A percentile compares a stretch with the other conserved stretches of the same genome.
Conservation (phyloP, 2,329 filamentous ascomycete species). For the Aspergillus pseudotamarii region DNA sequence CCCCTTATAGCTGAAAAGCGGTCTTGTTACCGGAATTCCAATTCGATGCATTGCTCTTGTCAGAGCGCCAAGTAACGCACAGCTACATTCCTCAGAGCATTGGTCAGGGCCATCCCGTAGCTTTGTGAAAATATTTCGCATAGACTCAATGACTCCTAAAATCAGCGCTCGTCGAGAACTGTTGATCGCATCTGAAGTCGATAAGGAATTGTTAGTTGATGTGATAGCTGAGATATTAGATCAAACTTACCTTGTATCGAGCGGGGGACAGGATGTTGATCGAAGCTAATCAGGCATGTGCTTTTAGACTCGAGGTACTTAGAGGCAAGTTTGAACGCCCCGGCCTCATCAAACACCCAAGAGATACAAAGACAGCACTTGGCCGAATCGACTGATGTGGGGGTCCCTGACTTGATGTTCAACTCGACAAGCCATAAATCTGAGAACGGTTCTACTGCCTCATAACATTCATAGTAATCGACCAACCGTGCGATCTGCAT, state of each 20-base stretch:
- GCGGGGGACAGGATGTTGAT: fast-evolving
- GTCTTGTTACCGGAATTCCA: not conserved
- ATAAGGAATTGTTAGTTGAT: not conserved
- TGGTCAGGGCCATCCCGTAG: not conserved
- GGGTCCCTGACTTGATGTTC: too few relatives aligned
- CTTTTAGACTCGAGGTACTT: not conserved
- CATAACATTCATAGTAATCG: not conserved
- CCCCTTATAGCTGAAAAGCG: not conserved
- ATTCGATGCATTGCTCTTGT: not conserved
- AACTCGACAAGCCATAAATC: not conserved
- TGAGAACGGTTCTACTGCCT: not conserved
- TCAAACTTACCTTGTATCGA: not conserved
- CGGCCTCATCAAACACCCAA: not conserved
- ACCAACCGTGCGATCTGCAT: not conserved
- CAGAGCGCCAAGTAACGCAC: not conserved
- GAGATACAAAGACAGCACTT: too few relatives aligned
- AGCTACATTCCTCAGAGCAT: not conserved
- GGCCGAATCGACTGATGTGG: too few relatives aligned
- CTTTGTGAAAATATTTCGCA: not conserved
- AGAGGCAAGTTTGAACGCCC: not conserved
- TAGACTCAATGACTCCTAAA: not conserved
- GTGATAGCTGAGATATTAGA: fast-evolving
- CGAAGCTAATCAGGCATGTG: not conserved
- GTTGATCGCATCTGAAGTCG: not conserved
- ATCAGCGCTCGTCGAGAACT: not conserved